phyloP scores from a whole-genome alignment of 352 stramenopile species.

The Globisporangium nagaii region DNA sequence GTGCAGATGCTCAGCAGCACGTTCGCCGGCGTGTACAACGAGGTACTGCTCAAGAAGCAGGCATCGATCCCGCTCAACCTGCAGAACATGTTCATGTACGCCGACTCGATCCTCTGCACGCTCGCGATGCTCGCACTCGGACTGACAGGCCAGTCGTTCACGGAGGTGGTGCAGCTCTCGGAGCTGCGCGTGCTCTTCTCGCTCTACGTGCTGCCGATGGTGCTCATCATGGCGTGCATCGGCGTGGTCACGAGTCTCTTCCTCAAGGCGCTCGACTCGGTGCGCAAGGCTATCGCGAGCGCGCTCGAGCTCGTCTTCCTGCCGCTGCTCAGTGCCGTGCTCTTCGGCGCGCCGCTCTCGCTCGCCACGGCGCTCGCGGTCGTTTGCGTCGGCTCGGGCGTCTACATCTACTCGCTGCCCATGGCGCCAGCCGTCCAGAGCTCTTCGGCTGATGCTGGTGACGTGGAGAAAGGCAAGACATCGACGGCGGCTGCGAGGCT shows the following conservation, averaged over 20 bases:
- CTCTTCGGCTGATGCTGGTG: neutral
- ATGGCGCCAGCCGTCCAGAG: constrained; percentile 18
- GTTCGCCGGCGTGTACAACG: constrained; percentile 82
- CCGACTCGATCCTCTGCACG: constrained; percentile 74
- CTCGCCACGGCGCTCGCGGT: constrained; percentile 48
- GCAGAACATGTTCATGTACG: constrained; percentile 85
- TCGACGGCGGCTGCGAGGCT: neutral
- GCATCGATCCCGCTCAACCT: constrained; percentile 62
- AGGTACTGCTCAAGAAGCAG: constrained; percentile 78
- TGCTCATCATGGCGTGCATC: constrained; percentile 81
- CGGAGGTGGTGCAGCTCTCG: constrained; percentile 35
- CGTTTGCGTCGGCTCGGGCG: constrained; percentile 59
- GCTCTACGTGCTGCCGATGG: constrained; percentile 68
- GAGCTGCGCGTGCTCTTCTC: constrained; percentile 66
- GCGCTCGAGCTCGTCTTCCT: constrained; percentile 71
- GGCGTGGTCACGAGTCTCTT: constrained; percentile 80
- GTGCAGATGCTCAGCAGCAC: constrained; percentile 79
- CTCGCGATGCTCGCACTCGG: constrained; percentile 58
- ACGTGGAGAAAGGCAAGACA: constrained; percentile 2
- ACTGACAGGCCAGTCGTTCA: constrained; percentile 62
- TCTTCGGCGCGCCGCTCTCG: constrained; percentile 62
- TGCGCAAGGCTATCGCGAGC: constrained; percentile 77
- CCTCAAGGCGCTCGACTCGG: constrained; percentile 73
- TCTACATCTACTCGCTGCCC: constrained; percentile 78
- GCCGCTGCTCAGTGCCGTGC: constrained; percentile 47